Evolutionary conservation across 495 filamentous ascomycete genomes (phyloP).

Genomic region (Hypoxylon perforatum): DNA sequence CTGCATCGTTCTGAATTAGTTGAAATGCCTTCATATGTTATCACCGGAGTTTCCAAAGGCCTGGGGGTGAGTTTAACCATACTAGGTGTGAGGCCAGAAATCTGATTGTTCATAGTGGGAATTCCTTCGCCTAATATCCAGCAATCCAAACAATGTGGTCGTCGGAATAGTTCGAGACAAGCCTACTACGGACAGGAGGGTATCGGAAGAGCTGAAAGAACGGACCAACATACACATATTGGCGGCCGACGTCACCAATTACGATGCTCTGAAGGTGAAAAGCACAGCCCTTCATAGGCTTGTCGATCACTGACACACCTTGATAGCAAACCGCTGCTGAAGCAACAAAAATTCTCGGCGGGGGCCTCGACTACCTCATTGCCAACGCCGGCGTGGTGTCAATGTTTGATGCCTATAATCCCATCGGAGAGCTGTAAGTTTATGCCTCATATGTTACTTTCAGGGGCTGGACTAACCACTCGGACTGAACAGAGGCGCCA

Average conservation of each 20-base stretch:
- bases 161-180: slow-evolving; percentile 53
- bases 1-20: not conserved
- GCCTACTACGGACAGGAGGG: slow-evolving; percentile 40
- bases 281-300: not conserved
- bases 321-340: slow-evolving; percentile 43
- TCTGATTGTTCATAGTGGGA: slow-evolving; percentile 8
- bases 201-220: slow-evolving; percentile 36
- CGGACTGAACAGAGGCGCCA: slow-evolving; percentile 38
- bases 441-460: not conserved
- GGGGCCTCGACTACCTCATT: slow-evolving; percentile 63
- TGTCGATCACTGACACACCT: not conserved
- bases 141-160: slow-evolving; percentile 40
- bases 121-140: slow-evolving; percentile 45
- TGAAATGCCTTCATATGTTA: slow-evolving; percentile 2
- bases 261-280: slow-evolving; percentile 47
- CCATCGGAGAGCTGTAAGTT: slow-evolving; percentile 42
- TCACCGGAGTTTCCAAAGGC: slow-evolving; percentile 5
- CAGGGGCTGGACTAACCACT: not conserved
- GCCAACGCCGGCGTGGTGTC: slow-evolving; percentile 59
- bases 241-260: slow-evolving; percentile 55
- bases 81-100: not conserved
- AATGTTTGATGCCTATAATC: slow-evolving; percentile 35
- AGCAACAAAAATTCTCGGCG: slow-evolving; percentile 50
- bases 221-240: slow-evolving; percentile 55
- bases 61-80: not conserved